Percentiles rank a stretch among this genome's conserved stretches.
These are phyloP conservation scores for Trichosporon asahii DNA, from an alignment of 1,284 basidiomycete species.

Conservation along the genomic window DNA sequence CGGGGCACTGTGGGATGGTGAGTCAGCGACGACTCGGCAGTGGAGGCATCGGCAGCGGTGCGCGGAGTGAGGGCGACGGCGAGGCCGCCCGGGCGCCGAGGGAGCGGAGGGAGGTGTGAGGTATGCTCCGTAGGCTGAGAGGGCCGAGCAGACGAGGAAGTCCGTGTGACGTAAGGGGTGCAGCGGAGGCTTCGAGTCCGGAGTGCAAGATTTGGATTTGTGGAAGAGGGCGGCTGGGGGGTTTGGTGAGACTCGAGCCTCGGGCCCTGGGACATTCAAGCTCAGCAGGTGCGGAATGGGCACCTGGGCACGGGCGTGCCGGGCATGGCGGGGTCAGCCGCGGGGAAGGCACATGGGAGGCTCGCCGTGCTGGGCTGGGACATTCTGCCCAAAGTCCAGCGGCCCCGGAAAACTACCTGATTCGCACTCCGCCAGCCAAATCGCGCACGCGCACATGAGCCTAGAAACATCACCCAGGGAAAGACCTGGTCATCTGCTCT, in stretches of 20 bases:
- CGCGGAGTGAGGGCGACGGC: background rate
- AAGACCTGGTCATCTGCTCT: background rate
- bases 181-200: background rate
- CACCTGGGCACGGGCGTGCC: background rate
- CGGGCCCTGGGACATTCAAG: background rate
- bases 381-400: background rate
- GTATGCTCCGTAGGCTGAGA: background rate
- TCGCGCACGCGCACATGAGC: conserved; percentile 3
- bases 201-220: background rate
- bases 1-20: conserved; percentile 61
- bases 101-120: background rate
- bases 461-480: background rate
- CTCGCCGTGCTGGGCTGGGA: background rate
- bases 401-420: background rate
- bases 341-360: background rate
- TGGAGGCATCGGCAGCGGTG: background rate
- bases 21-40: conserved; percentile 10
- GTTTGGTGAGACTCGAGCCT: too few species aligned
- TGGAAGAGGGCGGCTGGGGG: background rate
- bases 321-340: background rate
- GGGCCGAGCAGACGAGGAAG: background rate
- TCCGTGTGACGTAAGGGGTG: background rate
- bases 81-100: background rate
- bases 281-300: background rate
- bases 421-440: background rate